Conservation (phyloP, 257 asterid genomes). For the Salvia splendens region DNA sequence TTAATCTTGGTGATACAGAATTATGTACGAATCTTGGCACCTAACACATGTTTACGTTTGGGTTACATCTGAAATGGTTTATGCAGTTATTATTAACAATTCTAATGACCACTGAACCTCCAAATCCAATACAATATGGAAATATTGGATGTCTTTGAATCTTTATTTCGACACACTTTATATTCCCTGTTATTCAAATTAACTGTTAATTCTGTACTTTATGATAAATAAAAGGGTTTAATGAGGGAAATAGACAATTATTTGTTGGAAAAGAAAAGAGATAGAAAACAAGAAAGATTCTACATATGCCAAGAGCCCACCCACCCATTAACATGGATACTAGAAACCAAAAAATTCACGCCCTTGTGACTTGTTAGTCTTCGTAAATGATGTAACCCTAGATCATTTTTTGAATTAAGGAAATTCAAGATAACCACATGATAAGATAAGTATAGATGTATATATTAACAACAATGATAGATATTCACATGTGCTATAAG, state of each 20-base stretch:
- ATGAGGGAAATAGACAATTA: not conserved
- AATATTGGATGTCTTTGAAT: constrained; percentile 17
- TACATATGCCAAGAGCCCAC: not conserved
- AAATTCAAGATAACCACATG: not conserved
- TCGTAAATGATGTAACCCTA: not conserved
- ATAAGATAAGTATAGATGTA: not conserved
- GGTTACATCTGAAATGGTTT: constrained; percentile 16
- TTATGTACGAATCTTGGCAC: not conserved
- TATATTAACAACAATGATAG: constrained; percentile 7
- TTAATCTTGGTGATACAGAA: not conserved
- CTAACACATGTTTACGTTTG: not conserved
- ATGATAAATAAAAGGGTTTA: not conserved
- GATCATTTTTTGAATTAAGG: not conserved
- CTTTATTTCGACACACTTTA: not conserved
- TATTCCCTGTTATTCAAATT: constrained; percentile 6
- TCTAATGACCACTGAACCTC: constrained; percentile 5
- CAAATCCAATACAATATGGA: constrained; percentile 17
- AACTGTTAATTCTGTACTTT: not conserved
- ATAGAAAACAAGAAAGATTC: not conserved
- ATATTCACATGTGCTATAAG: not conserved
- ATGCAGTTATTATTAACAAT: constrained; percentile 18
- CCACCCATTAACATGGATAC: not conserved
- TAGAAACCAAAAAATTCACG: no score
- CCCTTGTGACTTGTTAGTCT: not conserved
- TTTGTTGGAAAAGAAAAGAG: not conserved